phyloP scores from a whole-genome alignment of 129 eudicot genomes.

The Saposhnikovia divaricata region DNA sequence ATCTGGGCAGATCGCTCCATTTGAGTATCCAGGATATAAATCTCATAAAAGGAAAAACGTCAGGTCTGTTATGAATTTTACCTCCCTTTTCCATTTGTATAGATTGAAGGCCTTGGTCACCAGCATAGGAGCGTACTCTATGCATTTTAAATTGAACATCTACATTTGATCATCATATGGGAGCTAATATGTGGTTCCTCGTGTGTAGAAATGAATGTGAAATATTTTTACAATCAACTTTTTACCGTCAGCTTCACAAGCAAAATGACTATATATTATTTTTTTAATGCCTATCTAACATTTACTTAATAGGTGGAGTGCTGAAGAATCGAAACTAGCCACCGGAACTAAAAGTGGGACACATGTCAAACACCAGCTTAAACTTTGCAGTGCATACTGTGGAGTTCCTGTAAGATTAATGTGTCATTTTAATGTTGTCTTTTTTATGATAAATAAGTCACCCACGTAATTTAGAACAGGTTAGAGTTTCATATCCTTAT shows the following conservation, averaged over 20 bases:
- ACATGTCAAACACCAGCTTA: slow-evolving; percentile 43
- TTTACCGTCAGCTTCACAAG: background rate
- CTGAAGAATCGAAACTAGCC: slow-evolving; percentile 60
- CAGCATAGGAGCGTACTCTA: background rate
- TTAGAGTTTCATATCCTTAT: background rate
- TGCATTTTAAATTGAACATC: background rate
- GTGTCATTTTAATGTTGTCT: background rate
- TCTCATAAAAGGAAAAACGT: slow-evolving; percentile 18
- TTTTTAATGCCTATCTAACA: slow-evolving; percentile 14
- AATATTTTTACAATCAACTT: background rate
- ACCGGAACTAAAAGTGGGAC: slow-evolving; percentile 42
- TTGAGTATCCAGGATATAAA: slow-evolving; percentile 15
- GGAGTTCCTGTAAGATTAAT: slow-evolving; percentile 60
- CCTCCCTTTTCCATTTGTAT: background rate
- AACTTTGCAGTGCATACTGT: slow-evolving; percentile 57
- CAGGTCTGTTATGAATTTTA: slow-evolving; percentile 28
- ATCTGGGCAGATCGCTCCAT: slow-evolving; percentile 51
- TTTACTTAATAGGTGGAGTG: slow-evolving; percentile 37
- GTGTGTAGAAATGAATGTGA: background rate
- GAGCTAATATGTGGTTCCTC: background rate
- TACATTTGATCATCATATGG: background rate
- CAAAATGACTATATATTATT: background rate
- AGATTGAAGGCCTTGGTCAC: background rate
- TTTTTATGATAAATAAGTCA: background rate
- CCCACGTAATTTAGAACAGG: background rate